Base-by-base conservation (phyloP, 805 yeast species). In the Naumovozyma castellii region DNA sequence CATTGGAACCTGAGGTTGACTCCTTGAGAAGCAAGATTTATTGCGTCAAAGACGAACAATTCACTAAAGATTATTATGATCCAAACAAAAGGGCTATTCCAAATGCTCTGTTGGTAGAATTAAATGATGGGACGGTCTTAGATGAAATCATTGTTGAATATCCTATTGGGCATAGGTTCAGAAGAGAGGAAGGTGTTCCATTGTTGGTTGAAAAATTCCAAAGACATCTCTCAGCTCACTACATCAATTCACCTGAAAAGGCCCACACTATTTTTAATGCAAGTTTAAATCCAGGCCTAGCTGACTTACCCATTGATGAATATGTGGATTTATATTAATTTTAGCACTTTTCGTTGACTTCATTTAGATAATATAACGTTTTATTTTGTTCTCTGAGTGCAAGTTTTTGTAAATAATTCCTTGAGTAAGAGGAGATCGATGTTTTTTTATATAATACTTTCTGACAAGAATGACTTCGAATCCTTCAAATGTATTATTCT, bases 151-250 rank as follows among this genome's bases (percentile, higher is more conserved):
- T 60, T 37, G 75, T 76, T 22, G 72, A 74, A 54, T 73, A 65
- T 55, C 78, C 81, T 54, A 62, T 75, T 43, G 81, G 81, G 12
- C 81, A 75, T 61, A 67, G 72, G 48, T 61, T 62, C 47, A 71
- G 81, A 57, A 67, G 81, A 45, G 72, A 70, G 39, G 80, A 75
- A 52, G 81, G 80, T 25, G 71, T 69, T 38, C 79, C 80, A 22
- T 68, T 75, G 12, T 53, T 75, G 43, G 54, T 71, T 35, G 50
- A 61, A 36, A 75, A 75, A 60, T 75, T 74, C 45, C 67, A 71
- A 53, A 68, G 65, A 37, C 80, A 75, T 50, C 59, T 75, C 34
- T 49, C 57, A 14, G 73, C 72, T 37, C 68, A 73, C 42, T 71
- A 69, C 46, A 39, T 30, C 1, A 62, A 57, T 17, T 52, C 59